Evolutionary conservation across 768 basidiomycete genomes (phyloP).

Genomic region (Cystofilobasidium capitatum): DNA sequence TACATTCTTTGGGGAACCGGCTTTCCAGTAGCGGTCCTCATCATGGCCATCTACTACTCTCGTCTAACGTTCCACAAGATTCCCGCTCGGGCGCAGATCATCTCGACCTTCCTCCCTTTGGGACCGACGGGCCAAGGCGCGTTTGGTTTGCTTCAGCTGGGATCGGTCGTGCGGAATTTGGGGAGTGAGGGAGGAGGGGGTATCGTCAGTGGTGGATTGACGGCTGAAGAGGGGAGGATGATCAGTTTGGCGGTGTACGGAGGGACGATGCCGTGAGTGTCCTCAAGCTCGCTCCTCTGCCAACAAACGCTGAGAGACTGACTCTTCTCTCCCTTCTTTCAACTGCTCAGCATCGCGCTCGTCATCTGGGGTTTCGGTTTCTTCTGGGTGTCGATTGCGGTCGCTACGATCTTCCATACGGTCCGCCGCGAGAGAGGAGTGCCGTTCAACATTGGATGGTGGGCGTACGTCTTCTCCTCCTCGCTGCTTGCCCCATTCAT

Average conservation of each 20-base stretch:
- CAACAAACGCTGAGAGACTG: background rate
- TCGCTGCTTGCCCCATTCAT: too few relatives aligned
- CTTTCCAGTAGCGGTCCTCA: constrained; percentile 24
- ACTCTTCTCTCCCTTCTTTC: background rate
- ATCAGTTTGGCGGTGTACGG: constrained; percentile 27
- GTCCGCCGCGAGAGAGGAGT: constrained; percentile 31
- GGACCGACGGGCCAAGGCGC: constrained; percentile 63
- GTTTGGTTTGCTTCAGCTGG: constrained; percentile 33
- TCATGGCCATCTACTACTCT: constrained; percentile 26
- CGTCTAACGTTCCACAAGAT: constrained; percentile 26
- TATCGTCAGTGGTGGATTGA: background rate
- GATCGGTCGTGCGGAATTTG: background rate
- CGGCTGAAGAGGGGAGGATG: constrained; percentile 23
- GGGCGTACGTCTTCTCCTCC: constrained; percentile 7
- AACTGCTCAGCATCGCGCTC: constrained; percentile 25
- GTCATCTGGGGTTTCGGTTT: constrained; percentile 38
- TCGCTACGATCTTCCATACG: constrained; percentile 29
- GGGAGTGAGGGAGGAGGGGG: background rate
- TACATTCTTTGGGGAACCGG: constrained; percentile 44
- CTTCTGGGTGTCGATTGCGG: constrained; percentile 35
- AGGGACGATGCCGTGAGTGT: constrained; percentile 26
- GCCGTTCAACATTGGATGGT: constrained; percentile 31
- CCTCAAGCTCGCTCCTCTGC: background rate
- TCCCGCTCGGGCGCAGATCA: constrained; percentile 41
- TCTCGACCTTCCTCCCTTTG: constrained; percentile 62